These are phyloP conservation scores for Sugiyamaella japonica DNA, from an alignment of 1,139 yeast genomes.

Conservation along the genomic window DNA sequence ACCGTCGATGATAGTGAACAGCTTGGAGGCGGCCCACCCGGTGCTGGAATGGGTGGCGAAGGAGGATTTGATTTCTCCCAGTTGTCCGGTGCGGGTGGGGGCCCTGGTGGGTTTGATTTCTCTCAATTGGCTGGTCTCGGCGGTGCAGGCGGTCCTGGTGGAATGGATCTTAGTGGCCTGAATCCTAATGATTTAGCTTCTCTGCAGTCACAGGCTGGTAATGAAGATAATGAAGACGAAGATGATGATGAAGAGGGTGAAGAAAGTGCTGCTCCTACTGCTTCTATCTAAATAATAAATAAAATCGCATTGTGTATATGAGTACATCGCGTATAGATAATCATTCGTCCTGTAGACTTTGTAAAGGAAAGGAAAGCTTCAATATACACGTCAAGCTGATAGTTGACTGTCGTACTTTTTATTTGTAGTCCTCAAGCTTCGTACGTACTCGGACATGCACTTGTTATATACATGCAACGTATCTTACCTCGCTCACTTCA, in stretches of 20 bases:
- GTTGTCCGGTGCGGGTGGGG: constrained; percentile 38
- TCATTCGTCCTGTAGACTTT: background rate
- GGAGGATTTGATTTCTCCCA: constrained; percentile 35
- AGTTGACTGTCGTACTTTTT: no score
- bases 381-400: no score
- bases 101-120: constrained; percentile 37
- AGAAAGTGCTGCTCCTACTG: background rate
- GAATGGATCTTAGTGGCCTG: constrained; percentile 26
- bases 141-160: constrained; percentile 37
- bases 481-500: no score
- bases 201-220: constrained; percentile 26
- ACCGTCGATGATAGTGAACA: constrained; percentile 44
- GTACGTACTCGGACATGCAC: background rate
- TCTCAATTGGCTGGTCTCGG: constrained; percentile 38
- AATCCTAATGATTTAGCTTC: constrained; percentile 25
- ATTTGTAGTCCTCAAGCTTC: no score
- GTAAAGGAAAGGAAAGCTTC: background rate
- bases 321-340: background rate
- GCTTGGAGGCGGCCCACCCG: constrained; percentile 40
- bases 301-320: background rate
- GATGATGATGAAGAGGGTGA: constrained; percentile 25
- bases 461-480: no score
- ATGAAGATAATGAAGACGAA: constrained; percentile 28
- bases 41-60: constrained; percentile 41
- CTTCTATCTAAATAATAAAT: constrained; percentile 4